phyloP scores from a whole-genome alignment of 306 rosid genomes.

The Cucurbita argyrosperma region DNA sequence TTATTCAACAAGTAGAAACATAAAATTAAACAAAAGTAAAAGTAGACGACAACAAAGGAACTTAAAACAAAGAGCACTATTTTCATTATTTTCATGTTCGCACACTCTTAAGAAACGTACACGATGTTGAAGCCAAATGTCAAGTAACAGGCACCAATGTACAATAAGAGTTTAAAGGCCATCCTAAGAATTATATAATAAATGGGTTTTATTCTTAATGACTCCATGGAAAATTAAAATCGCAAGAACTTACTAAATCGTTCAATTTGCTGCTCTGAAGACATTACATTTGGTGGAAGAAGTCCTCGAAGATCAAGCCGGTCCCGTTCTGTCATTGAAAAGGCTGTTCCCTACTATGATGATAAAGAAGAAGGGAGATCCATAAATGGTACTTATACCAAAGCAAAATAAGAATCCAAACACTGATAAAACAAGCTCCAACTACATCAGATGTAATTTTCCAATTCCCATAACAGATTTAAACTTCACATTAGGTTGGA shows the following conservation, averaged over 20 bases:
- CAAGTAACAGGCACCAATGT: neutral
- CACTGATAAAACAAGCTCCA: neutral
- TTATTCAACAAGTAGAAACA: neutral
- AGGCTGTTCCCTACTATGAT: slow-evolving; percentile 76
- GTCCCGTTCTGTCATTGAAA: slow-evolving; percentile 87
- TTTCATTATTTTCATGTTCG: neutral
- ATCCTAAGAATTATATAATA: neutral
- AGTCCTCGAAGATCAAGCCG: slow-evolving; percentile 98
- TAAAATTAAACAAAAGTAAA: neutral
- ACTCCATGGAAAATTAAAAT: neutral
- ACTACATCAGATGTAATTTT: neutral
- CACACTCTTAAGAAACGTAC: neutral
- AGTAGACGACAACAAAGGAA: neutral
- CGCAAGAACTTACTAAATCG: slow-evolving; percentile 62
- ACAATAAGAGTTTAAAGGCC: neutral
- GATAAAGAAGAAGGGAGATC: neutral
- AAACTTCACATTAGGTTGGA: neutral
- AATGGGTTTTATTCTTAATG: neutral
- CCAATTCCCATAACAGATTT: neutral
- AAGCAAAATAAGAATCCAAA: neutral
- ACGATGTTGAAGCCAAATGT: neutral
- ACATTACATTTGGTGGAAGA: slow-evolving; percentile 93
- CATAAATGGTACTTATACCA: neutral
- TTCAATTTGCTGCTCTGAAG: slow-evolving; percentile 78
- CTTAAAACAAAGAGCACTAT: neutral